Percentiles rank a stretch among this genome's conserved stretches.
Evolutionary conservation across 768 basidiomycete genomes (phyloP).

Genomic region (Lactifluus rugatus): DNA sequence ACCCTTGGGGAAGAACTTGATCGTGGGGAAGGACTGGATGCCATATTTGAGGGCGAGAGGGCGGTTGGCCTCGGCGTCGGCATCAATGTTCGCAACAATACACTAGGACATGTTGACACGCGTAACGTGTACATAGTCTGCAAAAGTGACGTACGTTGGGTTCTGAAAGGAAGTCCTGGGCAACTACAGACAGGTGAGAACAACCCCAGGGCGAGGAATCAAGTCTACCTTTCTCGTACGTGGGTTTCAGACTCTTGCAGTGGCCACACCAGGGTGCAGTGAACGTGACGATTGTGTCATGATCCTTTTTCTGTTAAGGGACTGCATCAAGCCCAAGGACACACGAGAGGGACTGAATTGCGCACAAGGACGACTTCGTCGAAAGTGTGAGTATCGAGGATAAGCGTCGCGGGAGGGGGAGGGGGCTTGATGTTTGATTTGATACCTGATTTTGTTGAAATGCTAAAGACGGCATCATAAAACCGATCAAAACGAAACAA

Average conservation of each 20-base stretch:
- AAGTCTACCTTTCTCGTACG: conserved; percentile 63
- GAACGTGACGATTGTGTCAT: conserved; percentile 80
- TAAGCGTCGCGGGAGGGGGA: conserved; percentile 56
- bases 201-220: not conserved
- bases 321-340: not conserved
- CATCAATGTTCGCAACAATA: conserved; percentile 84
- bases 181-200: conserved; percentile 39
- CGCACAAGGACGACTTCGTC: conserved; percentile 61
- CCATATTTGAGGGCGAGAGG: conserved; percentile 61
- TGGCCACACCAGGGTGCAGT: conserved; percentile 90
- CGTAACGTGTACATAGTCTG: not conserved
- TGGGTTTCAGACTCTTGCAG: conserved; percentile 86
- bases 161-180: conserved; percentile 69
- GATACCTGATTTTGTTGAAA: conserved; percentile 64
- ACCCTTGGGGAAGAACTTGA: conserved; percentile 87
- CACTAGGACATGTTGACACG: conserved; percentile 43
- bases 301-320: conserved; percentile 39
- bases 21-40: conserved; percentile 78
- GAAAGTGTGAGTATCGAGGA: conserved; percentile 66
- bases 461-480: conserved; percentile 33
- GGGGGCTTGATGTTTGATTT: conserved; percentile 86
- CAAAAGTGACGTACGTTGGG: conserved; percentile 41
- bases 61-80: conserved; percentile 73
- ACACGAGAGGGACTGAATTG: not conserved
- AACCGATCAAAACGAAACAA: not conserved